Evolutionary conservation across 768 basidiomycete genomes (phyloP).

Genomic region (Dacryopinax spathularia): DNA sequence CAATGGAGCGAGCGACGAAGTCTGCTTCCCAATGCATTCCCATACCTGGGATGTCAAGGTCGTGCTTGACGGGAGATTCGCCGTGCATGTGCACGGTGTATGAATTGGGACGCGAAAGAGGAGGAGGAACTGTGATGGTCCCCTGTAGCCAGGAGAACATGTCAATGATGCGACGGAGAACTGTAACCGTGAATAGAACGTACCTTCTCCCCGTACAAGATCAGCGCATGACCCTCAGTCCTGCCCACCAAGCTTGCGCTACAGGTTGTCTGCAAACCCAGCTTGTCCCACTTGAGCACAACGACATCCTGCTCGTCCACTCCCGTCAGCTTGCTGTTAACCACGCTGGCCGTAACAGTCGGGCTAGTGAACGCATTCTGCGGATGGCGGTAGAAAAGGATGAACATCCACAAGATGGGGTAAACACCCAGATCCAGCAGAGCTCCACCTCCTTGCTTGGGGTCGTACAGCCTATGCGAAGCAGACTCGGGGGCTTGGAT

Average conservation of each 20-base stretch:
- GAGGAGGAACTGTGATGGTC: slow-evolving; percentile 6
- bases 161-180: background rate
- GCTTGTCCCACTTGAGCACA: slow-evolving; percentile 7
- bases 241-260: slow-evolving; percentile 6
- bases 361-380: slow-evolving; percentile 2
- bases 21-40: slow-evolving; percentile 16
- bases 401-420: slow-evolving; percentile 12
- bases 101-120: slow-evolving; percentile 8
- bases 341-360: slow-evolving; percentile 7
- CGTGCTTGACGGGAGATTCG: slow-evolving; percentile 3
- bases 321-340: slow-evolving; percentile 3
- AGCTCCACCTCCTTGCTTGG: slow-evolving; percentile 15
- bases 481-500: background rate
- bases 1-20: slow-evolving; percentile 13
- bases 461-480: slow-evolving; percentile 10
- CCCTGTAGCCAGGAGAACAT: slow-evolving; percentile 10
- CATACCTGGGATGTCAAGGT: slow-evolving; percentile 7
- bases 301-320: slow-evolving; percentile 13
- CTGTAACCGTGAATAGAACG: background rate
- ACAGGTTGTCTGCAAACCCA: background rate
- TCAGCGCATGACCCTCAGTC: slow-evolving; percentile 4
- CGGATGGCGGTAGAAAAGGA: slow-evolving; percentile 10
- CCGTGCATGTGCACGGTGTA: slow-evolving; percentile 10
- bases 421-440: slow-evolving; percentile 16
- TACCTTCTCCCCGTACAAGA: slow-evolving; percentile 13